A percentile compares a stretch with the other conserved stretches of the same genome.
Conservation (phyloP, 768 basidiomycete species). For the Boletellus sp. region DNA sequence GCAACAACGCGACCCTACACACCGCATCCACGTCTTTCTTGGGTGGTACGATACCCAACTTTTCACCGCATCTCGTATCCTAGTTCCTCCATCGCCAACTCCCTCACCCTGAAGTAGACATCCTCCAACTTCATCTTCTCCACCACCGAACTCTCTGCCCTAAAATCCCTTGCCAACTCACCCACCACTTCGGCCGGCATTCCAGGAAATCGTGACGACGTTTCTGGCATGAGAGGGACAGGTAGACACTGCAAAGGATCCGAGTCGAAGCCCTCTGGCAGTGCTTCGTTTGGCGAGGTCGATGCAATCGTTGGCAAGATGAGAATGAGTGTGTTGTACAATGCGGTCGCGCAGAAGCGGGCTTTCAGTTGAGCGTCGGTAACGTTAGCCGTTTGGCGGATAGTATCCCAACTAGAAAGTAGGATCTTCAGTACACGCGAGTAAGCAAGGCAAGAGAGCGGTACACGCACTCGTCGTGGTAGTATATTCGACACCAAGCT, state of each 20-base stretch:
- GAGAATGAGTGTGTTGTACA: conserved; percentile 62
- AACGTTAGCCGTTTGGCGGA: conserved; percentile 70
- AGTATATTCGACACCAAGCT: conserved; percentile 85
- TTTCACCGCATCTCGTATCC: conserved; percentile 33
- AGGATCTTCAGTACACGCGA: neutral
- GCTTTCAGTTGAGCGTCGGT: conserved; percentile 74
- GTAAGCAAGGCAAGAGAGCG: neutral
- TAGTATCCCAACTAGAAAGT: conserved; percentile 63
- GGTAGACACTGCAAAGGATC: conserved; percentile 56
- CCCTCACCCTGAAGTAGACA: conserved; percentile 58
- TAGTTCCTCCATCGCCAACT: conserved; percentile 54
- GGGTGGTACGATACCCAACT: neutral
- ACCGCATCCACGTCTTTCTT: too few relatives aligned
- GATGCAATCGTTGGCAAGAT: conserved; percentile 37
- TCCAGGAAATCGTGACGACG: conserved; percentile 71
- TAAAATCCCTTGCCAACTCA: conserved; percentile 56
- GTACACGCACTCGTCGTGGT: conserved; percentile 77
- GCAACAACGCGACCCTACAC: too few relatives aligned
- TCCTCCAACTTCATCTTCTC: conserved; percentile 54
- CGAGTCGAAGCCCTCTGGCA: conserved; percentile 49
- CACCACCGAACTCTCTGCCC: conserved; percentile 55
- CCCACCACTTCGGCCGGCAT: conserved; percentile 64
- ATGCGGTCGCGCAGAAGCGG: conserved; percentile 68
- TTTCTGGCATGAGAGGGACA: conserved; percentile 55
- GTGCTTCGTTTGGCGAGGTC: conserved; percentile 27